Evolutionary conservation across 192 early-diverging fungal genomes (phyloP), one percentile per base, ranked within the genome.

Genomic region (Rhizoclosmatium sp.): DNA sequence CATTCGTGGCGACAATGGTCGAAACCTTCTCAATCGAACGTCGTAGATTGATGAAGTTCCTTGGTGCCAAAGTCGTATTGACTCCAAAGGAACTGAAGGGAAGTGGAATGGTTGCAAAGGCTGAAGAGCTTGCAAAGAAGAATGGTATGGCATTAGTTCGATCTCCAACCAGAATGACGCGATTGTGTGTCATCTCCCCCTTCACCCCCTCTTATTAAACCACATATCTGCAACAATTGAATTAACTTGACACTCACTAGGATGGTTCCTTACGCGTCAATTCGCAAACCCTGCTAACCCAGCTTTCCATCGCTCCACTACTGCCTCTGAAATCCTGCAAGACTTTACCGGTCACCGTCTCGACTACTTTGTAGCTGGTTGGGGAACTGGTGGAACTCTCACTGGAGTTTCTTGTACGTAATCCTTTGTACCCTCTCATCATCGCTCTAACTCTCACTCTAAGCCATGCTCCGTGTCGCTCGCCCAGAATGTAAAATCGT

Each of bases 331-430:
- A 66, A 84, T 84, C 45, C 65, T 78, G 75, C 47, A 21, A 19
- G 82, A 81, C 59, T 83, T 80, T 62, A 67, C 64, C 3, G 82
- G 81, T 40, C 31, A 56, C 16, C 47, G 48, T 7, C 42, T 84
- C 4, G 75, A 83, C 71, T 78, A 84, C 46, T 51, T 84, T 80
- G 82, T 84, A 19, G 42, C 76, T 59, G 82, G 82, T 42, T 82
- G 69, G 64, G 82, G 82, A 56, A 84, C 82, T 59, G 67, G 67
- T n/a, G 70, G 70, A 12, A 83, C 82, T 41, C 40, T 83, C 5
- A 81, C 82, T 70, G 82, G 82, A 0, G 73, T 83, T 3, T 75
- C 71, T 0, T 75, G 62, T 31, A 92, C 83, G 95, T 97, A 96
- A 41, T 23, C 40, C 62, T 41, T 65, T 23, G 54, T 56, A 9